These are phyloP conservation scores for Strobilomyces confusus DNA, from an alignment of 768 basidiomycete species.

Conservation along the genomic window DNA sequence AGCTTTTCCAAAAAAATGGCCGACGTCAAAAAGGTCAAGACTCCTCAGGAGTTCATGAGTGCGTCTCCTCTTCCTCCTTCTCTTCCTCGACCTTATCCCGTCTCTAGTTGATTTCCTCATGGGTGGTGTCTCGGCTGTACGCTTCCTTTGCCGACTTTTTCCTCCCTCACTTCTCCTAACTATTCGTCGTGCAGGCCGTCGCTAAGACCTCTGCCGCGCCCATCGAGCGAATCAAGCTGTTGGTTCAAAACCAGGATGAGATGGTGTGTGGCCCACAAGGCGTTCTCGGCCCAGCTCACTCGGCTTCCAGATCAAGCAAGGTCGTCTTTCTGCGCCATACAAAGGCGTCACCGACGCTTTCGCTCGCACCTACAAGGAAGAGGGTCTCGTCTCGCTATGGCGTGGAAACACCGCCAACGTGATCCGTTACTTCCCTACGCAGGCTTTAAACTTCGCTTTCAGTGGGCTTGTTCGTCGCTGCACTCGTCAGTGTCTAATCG, in stretches of 20 bases:
- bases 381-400: constrained; percentile 96
- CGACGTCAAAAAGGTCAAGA: constrained; percentile 80
- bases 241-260: constrained; percentile 99
- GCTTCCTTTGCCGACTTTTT: constrained; percentile 25
- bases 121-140: constrained; percentile 91
- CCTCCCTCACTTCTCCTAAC: constrained; percentile 12
- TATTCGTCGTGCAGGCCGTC: constrained; percentile 63
- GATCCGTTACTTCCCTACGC: constrained; percentile 99
- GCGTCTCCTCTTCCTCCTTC: background rate
- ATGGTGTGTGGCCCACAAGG: constrained; percentile 58
- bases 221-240: constrained; percentile 99
- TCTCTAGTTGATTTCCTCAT: constrained; percentile 84
- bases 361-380: constrained; percentile 85
- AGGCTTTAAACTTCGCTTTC: constrained; percentile 99
- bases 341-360: constrained; percentile 96
- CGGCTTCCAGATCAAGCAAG: constrained; percentile 86
- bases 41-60: constrained; percentile 89
- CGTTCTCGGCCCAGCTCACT: constrained; percentile 4
- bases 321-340: constrained; percentile 94
- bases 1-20: constrained; percentile 66
- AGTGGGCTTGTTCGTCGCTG: constrained; percentile 52
- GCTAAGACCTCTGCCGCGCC: constrained; percentile 99
- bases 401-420: constrained; percentile 99
- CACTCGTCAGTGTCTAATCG: constrained; percentile 1
- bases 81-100: constrained; percentile 13